A percentile compares a stretch with the other conserved stretches of the same genome.
These are phyloP conservation scores for Diplodia corticola DNA, from an alignment of 2,329 filamentous ascomycete genomes.

Conservation along the genomic window DNA sequence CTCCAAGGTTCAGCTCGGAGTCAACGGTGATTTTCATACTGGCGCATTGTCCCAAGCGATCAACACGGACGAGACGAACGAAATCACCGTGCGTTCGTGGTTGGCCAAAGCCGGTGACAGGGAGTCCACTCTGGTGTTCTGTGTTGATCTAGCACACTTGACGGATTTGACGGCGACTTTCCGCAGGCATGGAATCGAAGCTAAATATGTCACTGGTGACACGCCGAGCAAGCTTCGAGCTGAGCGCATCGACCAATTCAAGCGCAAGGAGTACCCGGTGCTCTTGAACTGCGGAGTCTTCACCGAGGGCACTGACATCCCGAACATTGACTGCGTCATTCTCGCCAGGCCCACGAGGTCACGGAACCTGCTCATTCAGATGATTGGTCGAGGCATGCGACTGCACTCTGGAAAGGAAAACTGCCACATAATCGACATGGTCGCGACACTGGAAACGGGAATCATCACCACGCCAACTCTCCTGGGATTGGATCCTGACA, in stretches of 20 bases:
- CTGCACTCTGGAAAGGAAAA: constrained; percentile 77
- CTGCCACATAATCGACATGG: constrained; percentile 96
- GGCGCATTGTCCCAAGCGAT: constrained; percentile 77
- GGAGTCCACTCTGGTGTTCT: constrained; percentile 89
- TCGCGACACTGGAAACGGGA: constrained; percentile 78
- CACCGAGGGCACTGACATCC: constrained; percentile 96
- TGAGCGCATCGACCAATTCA: constrained; percentile 74
- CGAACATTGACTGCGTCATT: constrained; percentile 92
- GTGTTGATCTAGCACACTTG: constrained; percentile 86
- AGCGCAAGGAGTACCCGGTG: constrained; percentile 74
- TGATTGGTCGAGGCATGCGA: constrained; percentile 94
- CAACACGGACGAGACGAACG: constrained; percentile 79
- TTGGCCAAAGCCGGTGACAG: constrained; percentile 70
- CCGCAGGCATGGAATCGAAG: constrained; percentile 74
- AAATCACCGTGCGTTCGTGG: constrained; percentile 85
- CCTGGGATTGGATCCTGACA: constrained; percentile 84
- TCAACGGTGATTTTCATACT: constrained; percentile 76
- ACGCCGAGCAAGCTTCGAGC: constrained; percentile 70
- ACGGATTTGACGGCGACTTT: constrained; percentile 73
- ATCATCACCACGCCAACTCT: constrained; percentile 89
- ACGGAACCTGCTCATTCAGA: constrained; percentile 90
- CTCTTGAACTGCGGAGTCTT: constrained; percentile 95
- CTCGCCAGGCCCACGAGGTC: constrained; percentile 87
- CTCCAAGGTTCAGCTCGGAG: constrained; percentile 61
- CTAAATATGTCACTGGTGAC: constrained; percentile 80